Base-by-base conservation (phyloP, 306 rosid genomes). In the Fagus crenata region DNA sequence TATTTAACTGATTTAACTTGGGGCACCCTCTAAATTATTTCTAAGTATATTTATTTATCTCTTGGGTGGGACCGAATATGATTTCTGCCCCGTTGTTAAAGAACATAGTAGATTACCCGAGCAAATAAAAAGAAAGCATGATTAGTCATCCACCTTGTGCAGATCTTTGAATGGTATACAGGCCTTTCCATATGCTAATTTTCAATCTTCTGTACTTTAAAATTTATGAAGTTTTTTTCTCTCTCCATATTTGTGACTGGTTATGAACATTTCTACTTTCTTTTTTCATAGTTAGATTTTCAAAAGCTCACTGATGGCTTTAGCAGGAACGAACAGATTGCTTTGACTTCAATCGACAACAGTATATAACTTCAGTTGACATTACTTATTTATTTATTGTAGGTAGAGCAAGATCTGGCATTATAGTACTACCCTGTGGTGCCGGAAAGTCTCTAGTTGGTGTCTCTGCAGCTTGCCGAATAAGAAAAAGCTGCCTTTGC, bases 331-430 rank as follows among this genome's bases (percentile, higher is more conserved):
- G 13, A 55, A 53, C 31, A 2, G 41, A 15, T 14, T 42, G 22
- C 15, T 31, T 51, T 37, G 31, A 68, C 54, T 69, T 77, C 13
- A 74, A 73, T 63, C 18, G 56, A 61, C 35, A 54, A 69, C 49
- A 49, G 40, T 67, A 49, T 53, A 43, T 40, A 76, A 75, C 73
- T 80, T 39, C 71, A 8, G 61, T 70, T 71, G 65, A 61, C 43
- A 69, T 78, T 74, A 13, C 59, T 49, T 67, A 46, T 46, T 83
- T 32, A 64, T 42, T 67, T 49, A 71, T 80, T 78, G 67, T 89
- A 94, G 97, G 98, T 60, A 90, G 97, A 85, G 98, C 98, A 83
- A 89, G 98, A 86, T 94, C 98, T 60, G 98, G 98, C 61, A 94
- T 94, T 77, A 94, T 94, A 81, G 98, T 94, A 71, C 84, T 94